Base-by-base conservation (phyloP, 257 asterid species). In the Dorcoceras hygrometricum region DNA sequence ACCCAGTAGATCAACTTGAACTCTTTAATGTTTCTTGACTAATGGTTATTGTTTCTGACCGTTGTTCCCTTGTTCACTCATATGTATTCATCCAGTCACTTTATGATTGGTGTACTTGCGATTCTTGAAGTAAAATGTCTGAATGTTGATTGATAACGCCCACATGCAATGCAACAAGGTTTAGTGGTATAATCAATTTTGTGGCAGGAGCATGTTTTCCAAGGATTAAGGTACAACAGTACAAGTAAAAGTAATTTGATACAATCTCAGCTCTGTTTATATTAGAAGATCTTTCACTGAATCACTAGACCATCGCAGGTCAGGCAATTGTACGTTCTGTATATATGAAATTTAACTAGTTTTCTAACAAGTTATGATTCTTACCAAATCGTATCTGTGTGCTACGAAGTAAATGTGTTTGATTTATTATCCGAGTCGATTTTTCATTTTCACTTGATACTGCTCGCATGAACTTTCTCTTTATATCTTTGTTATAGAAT, bases 111-210 rank as follows among this genome's bases (percentile, higher is more conserved):
- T 46, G 8, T 46, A 46, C 69, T 59, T 58, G 66, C 24, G 5
- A 11, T 51, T 69, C 60, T 26, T 60, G 26, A 16, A n/a, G 5
- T 28, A 2, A 6, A 18, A 26, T 58, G 28, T 56, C 10, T 27
- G 23, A 32, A 20, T 19, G 48, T 39, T 57, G 60, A 25, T 36
- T 48, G 59, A 9, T 46, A 59, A 16, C 28, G 67, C 22, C 43
- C 36, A 48, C 67, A 43, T 24, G 62, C 18, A 59, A 59, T 62
- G 56, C 51, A 62, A 32, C 71, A 55, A 32, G 64, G 56, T 67
- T 31, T 67, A 36, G 23, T 4, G 51, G 25, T 62, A 24, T 16
- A 14, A 34, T 39, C 19, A 39, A 39, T 39, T 39, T 39, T 39
- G 19, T 39, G 19, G 50, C n/a, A 26, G 23, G 59, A 25, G 28